Conservation (phyloP, 2,329 filamentous ascomycete genomes). For the Aspergillus intermedius region DNA sequence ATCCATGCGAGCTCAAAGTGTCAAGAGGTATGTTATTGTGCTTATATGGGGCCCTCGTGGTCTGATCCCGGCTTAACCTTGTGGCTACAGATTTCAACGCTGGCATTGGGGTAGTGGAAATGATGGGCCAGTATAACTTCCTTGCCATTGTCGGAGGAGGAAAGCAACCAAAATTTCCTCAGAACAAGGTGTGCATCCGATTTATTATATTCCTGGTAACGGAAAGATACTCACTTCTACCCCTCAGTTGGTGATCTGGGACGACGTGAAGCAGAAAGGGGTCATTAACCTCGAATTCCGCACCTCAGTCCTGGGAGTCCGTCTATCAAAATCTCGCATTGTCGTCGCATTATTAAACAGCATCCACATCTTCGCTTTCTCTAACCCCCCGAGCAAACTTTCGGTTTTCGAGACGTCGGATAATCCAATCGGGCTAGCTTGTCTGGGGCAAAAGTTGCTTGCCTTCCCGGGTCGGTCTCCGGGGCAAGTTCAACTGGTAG, state of each 20-base stretch:
- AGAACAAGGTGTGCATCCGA: slow-evolving; percentile 62
- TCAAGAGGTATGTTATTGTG: slow-evolving; percentile 46
- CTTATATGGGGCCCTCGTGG: neutral
- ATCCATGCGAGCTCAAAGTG: slow-evolving; percentile 64
- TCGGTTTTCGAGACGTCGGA: slow-evolving; percentile 78
- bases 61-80: neutral
- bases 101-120: slow-evolving; percentile 73
- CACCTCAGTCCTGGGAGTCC: slow-evolving; percentile 72
- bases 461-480: slow-evolving; percentile 81
- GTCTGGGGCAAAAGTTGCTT: slow-evolving; percentile 64
- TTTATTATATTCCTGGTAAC: neutral
- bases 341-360: slow-evolving; percentile 76
- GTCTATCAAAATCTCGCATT: slow-evolving; percentile 68
- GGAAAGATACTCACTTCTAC: neutral
- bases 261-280: slow-evolving; percentile 70
- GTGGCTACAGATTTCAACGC: slow-evolving; percentile 63
- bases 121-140: slow-evolving; percentile 82
- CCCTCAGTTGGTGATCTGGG: slow-evolving; percentile 73
- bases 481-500: slow-evolving; percentile 84
- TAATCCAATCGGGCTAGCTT: slow-evolving; percentile 75
- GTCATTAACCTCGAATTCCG: slow-evolving; percentile 72
- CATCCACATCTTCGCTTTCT: slow-evolving; percentile 73
- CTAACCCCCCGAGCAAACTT: slow-evolving; percentile 62
- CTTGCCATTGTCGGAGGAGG: slow-evolving; percentile 86
- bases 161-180: slow-evolving; percentile 73